Conservation (phyloP, 2,329 filamentous ascomycete genomes). For the Monosporascus sp. region DNA sequence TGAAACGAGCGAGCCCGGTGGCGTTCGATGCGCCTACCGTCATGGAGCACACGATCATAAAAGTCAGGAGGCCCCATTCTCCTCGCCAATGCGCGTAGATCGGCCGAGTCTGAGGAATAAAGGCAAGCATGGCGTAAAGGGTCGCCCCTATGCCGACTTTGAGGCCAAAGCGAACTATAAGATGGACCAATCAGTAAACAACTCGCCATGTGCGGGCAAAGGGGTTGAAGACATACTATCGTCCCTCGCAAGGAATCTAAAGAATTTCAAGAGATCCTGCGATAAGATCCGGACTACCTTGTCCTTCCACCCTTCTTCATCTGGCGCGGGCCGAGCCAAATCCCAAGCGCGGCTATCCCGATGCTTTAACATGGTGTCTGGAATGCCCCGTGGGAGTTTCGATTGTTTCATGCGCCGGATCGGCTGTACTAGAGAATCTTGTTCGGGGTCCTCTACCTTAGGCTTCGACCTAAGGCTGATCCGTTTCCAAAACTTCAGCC, state of each 20-base stretch:
- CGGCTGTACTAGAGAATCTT: constrained; percentile 33
- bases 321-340: constrained; percentile 36
- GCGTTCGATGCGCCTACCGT: constrained; percentile 95
- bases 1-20: constrained; percentile 78
- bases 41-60: constrained; percentile 98
- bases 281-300: constrained; percentile 37
- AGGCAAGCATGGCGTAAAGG: constrained; percentile 84
- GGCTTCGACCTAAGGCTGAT: constrained; percentile 24
- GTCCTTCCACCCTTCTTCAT: constrained; percentile 28
- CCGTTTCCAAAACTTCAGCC: constrained; percentile 71
- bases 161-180: constrained; percentile 64
- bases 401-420: constrained; percentile 46
- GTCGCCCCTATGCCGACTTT: constrained; percentile 91
- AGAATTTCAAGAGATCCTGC: constrained; percentile 37
- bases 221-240: constrained; percentile 36
- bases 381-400: constrained; percentile 51
- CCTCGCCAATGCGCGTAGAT: constrained; percentile 85
- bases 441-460: constrained; percentile 35
- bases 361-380: constrained; percentile 45
- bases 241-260: constrained; percentile 47
- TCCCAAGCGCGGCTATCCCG: constrained; percentile 52
- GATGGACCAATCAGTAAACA: constrained; percentile 13
- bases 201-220: not conserved
- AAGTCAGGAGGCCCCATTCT: constrained; percentile 93
- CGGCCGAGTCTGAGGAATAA: constrained; percentile 70